A percentile compares a stretch with the other conserved stretches of the same genome.
Evolutionary conservation across 2,329 filamentous ascomycete genomes (phyloP).

Genomic region (Hypoxylon sp.): DNA sequence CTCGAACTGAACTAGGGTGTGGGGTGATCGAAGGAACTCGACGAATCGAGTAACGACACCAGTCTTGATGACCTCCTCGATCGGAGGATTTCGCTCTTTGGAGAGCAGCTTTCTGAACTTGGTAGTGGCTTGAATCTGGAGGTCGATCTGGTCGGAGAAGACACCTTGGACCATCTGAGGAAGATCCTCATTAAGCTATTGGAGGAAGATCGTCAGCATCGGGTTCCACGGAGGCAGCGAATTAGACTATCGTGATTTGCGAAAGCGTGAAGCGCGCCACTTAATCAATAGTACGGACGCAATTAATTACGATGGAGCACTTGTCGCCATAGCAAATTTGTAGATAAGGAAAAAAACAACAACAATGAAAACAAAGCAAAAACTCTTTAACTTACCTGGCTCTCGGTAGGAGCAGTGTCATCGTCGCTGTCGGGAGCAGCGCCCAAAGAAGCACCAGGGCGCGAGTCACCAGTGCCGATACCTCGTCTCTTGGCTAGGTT

Average conservation of each 20-base stretch:
- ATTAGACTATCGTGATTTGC: not conserved
- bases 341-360: constrained; percentile 1
- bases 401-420: constrained; percentile 94
- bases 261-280: constrained; percentile 7
- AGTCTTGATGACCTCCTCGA: constrained; percentile 99
- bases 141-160: constrained; percentile 98
- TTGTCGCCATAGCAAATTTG: constrained; percentile 19
- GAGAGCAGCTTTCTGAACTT: constrained; percentile 98
- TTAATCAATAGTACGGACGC: constrained; percentile 17
- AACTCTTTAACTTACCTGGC: constrained; percentile 77
- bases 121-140: constrained; percentile 96
- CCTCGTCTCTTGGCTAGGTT: constrained; percentile 98
- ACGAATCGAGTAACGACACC: constrained; percentile 98
- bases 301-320: constrained; percentile 28
- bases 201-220: constrained; percentile 46
- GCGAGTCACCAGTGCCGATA: constrained; percentile 83
- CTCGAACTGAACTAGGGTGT: constrained; percentile 98
- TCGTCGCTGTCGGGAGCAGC: constrained; percentile 97
- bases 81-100: constrained; percentile 98
- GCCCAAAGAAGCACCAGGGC: constrained; percentile 84
- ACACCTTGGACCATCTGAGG: constrained; percentile 98
- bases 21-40: constrained; percentile 96
- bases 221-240: constrained; percentile 14
- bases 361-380: constrained; percentile 27
- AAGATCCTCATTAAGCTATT: constrained; percentile 94